phyloP scores from a whole-genome alignment of 2,329 filamentous ascomycete genomes.

The Tolypocladium inflatum region DNA sequence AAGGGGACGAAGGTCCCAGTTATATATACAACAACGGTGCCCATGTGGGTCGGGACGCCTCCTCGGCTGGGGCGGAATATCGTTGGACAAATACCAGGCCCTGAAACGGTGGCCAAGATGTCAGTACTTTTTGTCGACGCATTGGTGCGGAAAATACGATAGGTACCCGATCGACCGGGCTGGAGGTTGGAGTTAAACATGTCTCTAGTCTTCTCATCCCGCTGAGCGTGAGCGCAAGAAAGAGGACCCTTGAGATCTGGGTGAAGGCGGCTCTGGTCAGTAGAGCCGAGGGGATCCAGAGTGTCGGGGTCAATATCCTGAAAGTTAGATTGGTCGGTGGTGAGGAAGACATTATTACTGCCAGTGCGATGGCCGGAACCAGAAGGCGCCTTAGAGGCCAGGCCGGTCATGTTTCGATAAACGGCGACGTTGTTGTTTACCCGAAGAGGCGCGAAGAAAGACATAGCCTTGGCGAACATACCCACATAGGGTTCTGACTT shows the following conservation, averaged over 20 bases:
- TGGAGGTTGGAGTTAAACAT: slow-evolving; percentile 74
- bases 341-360: slow-evolving; percentile 5
- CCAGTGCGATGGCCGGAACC: slow-evolving; percentile 23
- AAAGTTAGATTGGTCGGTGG: too few relatives aligned
- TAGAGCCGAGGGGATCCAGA: slow-evolving; percentile 58
- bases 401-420: slow-evolving; percentile 52
- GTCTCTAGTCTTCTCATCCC: slow-evolving; percentile 64
- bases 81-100: slow-evolving; percentile 18
- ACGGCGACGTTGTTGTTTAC: slow-evolving; percentile 57
- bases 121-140: slow-evolving; percentile 54
- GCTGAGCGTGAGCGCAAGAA: slow-evolving; percentile 61
- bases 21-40: too few relatives aligned
- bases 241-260: slow-evolving; percentile 57
- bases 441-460: slow-evolving; percentile 36
- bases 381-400: slow-evolving; percentile 12
- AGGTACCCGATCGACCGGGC: slow-evolving; percentile 44
- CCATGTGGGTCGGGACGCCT: too few relatives aligned
- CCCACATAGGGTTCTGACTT: slow-evolving; percentile 65
- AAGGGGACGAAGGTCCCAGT: too few relatives aligned
- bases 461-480: slow-evolving; percentile 63
- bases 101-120: slow-evolving; percentile 60
- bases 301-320: slow-evolving; percentile 62
- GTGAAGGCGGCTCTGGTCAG: slow-evolving; percentile 52
- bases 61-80: too few relatives aligned
- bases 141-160: slow-evolving; percentile 61